phyloP scores from a whole-genome alignment of 768 basidiomycete species.

The Suillus variegatus region DNA sequence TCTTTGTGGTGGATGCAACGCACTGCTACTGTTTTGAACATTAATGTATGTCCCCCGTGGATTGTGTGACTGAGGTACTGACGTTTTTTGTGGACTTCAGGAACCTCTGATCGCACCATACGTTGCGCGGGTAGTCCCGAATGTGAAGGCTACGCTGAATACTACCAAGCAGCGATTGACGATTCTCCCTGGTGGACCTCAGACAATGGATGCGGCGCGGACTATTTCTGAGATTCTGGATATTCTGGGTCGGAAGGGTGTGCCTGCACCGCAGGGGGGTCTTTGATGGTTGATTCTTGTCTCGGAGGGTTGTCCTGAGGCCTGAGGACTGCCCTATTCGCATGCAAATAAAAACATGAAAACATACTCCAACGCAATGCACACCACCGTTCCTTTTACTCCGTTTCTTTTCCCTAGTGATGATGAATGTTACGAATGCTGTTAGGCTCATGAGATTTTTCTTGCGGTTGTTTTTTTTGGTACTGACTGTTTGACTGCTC shows the following conservation, averaged over 20 bases:
- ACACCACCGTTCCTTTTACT: background rate
- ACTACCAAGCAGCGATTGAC: slow-evolving; percentile 79
- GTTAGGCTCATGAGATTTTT: slow-evolving; percentile 1
- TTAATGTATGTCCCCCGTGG: slow-evolving; percentile 50
- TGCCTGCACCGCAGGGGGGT: slow-evolving; percentile 9
- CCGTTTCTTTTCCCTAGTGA: slow-evolving; percentile 8
- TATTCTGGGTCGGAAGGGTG: slow-evolving; percentile 51
- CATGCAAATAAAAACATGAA: background rate
- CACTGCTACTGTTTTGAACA: slow-evolving; percentile 66
- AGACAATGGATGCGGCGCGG: slow-evolving; percentile 66
- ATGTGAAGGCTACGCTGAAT: slow-evolving; percentile 73
- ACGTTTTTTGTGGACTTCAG: slow-evolving; percentile 31
- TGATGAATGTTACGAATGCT: slow-evolving; percentile 7
- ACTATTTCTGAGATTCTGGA: slow-evolving; percentile 78
- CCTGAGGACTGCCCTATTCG: background rate
- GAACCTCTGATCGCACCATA: slow-evolving; percentile 84
- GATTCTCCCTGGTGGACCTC: slow-evolving; percentile 73
- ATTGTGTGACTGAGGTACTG: background rate
- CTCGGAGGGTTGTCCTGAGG: background rate
- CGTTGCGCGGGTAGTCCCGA: slow-evolving; percentile 77
- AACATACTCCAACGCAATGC: slow-evolving; percentile 2
- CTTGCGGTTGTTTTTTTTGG: background rate
- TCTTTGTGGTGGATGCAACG: slow-evolving; percentile 89
- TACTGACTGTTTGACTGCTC: background rate
- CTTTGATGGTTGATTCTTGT: background rate